Conservation (phyloP, 2,329 filamentous ascomycete species). For the Cytospora schulzeri region DNA sequence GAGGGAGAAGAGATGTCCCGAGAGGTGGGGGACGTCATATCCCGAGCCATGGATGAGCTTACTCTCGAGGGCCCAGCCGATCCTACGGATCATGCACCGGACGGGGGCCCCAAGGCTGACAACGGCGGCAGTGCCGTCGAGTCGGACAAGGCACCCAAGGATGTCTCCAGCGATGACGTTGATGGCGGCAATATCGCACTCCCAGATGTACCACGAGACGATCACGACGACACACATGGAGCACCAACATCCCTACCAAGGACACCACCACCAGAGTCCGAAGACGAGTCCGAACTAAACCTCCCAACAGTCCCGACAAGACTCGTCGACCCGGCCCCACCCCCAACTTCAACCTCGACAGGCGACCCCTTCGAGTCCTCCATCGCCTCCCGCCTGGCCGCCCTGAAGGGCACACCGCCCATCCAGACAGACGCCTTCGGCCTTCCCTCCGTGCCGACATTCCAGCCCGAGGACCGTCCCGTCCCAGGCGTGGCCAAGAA, state of each 20-base stretch:
- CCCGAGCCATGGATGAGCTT: constrained; percentile 49
- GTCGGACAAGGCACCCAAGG: neutral
- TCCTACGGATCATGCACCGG: constrained; percentile 6
- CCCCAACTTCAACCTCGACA: constrained; percentile 3
- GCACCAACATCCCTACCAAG: constrained; percentile 7
- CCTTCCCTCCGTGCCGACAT: constrained; percentile 54
- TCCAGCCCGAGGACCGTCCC: constrained; percentile 47
- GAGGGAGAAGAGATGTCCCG: constrained; percentile 53
- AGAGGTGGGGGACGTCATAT: constrained; percentile 49
- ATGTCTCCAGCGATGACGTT: neutral
- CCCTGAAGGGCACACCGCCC: constrained; percentile 44
- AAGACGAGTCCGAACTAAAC: constrained; percentile 35
- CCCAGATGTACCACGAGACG: constrained; percentile 12
- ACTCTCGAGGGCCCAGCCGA: constrained; percentile 37
- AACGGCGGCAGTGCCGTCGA: neutral
- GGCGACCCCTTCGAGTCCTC: constrained; percentile 44
- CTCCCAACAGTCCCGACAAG: constrained; percentile 52
- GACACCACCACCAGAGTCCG: constrained; percentile 10
- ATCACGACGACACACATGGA: neutral
- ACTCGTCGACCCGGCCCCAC: constrained; percentile 42
- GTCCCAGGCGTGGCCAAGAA: constrained; percentile 43
- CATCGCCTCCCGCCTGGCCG: constrained; percentile 56
- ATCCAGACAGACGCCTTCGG: constrained; percentile 40
- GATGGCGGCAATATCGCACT: constrained; percentile 7
- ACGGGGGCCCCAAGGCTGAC: too few species aligned